phyloP scores from a whole-genome alignment of 208 protist genomes.

The Leishmania gerbilli region DNA sequence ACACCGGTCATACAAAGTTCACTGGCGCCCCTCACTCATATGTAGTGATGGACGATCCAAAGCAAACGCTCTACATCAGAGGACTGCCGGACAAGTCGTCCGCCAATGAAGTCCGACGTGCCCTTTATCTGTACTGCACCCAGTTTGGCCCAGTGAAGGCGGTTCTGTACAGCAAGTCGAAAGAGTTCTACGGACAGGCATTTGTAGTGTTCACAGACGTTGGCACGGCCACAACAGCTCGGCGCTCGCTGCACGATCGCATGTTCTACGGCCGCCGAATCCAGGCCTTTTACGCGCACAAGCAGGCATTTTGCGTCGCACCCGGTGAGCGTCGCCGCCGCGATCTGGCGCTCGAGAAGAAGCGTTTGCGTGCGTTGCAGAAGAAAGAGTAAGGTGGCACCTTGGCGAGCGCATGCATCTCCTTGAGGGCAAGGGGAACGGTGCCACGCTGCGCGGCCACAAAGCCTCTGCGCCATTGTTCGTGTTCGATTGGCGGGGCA shows the following conservation, averaged over 20 bases:
- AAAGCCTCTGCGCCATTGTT: neutral
- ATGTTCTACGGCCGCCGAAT: slow-evolving; percentile 75
- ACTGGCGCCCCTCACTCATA: neutral
- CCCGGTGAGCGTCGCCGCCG: slow-evolving; percentile 64
- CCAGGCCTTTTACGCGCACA: slow-evolving; percentile 79
- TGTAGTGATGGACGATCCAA: slow-evolving; percentile 67
- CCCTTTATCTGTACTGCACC: slow-evolving; percentile 85
- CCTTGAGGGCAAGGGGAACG: neutral
- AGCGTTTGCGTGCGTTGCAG: slow-evolving; percentile 19
- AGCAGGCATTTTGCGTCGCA: slow-evolving; percentile 74
- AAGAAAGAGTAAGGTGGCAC: slow-evolving; percentile 9
- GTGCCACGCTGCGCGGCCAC: neutral
- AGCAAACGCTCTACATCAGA: slow-evolving; percentile 85
- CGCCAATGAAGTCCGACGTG: slow-evolving; percentile 66
- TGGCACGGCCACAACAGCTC: slow-evolving; percentile 74
- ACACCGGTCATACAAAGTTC: neutral
- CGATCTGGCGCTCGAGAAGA: slow-evolving; percentile 45
- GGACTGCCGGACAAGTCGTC: slow-evolving; percentile 84
- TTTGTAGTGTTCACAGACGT: slow-evolving; percentile 90
- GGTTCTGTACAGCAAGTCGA: slow-evolving; percentile 64
- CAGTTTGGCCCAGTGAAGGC: slow-evolving; percentile 83
- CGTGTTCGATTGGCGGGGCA: neutral
- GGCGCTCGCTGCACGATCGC: slow-evolving; percentile 63
- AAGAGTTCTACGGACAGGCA: slow-evolving; percentile 75
- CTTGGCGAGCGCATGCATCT: neutral